A percentile compares a stretch with the other conserved stretches of the same genome.
Evolutionary conservation across 768 basidiomycete species (phyloP).

Genomic region (Mycena belliarum): DNA sequence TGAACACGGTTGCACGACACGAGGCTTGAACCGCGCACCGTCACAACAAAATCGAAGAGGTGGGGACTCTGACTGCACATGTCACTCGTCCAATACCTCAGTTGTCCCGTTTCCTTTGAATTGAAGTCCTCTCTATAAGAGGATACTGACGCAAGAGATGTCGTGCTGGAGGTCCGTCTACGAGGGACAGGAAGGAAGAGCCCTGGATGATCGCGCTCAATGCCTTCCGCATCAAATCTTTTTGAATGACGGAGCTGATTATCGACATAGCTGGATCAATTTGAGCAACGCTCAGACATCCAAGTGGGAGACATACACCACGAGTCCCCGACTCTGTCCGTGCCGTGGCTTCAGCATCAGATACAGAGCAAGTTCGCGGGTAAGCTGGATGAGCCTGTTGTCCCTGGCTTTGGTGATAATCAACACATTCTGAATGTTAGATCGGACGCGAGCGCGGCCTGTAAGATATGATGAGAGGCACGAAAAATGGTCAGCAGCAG

Average conservation of each 20-base stretch:
- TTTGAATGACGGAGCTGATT: slow-evolving; percentile 84
- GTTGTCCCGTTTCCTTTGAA: slow-evolving; percentile 75
- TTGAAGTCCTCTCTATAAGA: slow-evolving; percentile 43
- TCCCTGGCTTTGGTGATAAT: slow-evolving; percentile 98
- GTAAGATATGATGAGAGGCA: slow-evolving; percentile 19
- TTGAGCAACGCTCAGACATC: slow-evolving; percentile 15
- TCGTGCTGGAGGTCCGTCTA: slow-evolving; percentile 69
- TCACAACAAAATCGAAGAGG: slow-evolving; percentile 96
- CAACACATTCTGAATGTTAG: slow-evolving; percentile 89
- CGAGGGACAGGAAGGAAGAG: slow-evolving; percentile 80
- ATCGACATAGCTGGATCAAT: slow-evolving; percentile 80
- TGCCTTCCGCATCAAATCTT: slow-evolving; percentile 91
- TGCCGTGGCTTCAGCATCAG: slow-evolving; percentile 86
- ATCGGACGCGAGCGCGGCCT: slow-evolving; percentile 92
- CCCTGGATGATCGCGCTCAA: slow-evolving; percentile 83
- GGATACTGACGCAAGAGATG: slow-evolving; percentile 53
- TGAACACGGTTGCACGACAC: background rate
- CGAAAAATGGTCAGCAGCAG: background rate
- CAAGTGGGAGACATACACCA: slow-evolving; percentile 59
- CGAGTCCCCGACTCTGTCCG: slow-evolving; percentile 70
- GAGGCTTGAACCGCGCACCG: slow-evolving; percentile 60
- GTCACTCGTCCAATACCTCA: slow-evolving; percentile 95
- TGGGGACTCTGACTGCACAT: slow-evolving; percentile 93
- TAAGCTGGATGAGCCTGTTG: slow-evolving; percentile 93
- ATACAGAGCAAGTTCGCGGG: slow-evolving; percentile 90